These are phyloP conservation scores for Typha latifolia DNA, from an alignment of 176 grass and related monocot genomes.

Conservation along the genomic window DNA sequence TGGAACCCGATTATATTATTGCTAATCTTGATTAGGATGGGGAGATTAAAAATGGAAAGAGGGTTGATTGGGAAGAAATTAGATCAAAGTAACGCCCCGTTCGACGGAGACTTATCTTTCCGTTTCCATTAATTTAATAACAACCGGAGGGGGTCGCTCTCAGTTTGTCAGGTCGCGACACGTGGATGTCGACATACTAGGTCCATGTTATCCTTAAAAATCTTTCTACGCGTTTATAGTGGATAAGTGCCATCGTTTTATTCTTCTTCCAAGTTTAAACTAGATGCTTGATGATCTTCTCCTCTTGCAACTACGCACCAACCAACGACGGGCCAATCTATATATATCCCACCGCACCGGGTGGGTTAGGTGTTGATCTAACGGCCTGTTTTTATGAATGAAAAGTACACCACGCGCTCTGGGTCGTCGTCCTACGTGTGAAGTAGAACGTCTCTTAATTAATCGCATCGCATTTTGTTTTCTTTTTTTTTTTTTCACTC, in stretches of 20 bases:
- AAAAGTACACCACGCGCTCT: too few species aligned
- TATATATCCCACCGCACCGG: too few species aligned
- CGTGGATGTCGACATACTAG: slow-evolving; percentile 21
- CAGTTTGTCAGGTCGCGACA: slow-evolving; percentile 1
- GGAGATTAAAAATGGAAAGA: not conserved
- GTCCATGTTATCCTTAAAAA: not conserved
- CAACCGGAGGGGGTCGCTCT: not conserved
- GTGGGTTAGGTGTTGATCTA: too few species aligned
- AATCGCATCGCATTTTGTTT: too few species aligned
- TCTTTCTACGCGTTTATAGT: not conserved
- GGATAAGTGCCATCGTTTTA: not conserved
- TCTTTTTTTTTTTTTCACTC: too few species aligned
- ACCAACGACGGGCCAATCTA: too few species aligned
- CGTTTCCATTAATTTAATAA: not conserved
- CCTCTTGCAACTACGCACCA: not conserved
- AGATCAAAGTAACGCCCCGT: not conserved
- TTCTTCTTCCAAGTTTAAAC: too few species aligned
- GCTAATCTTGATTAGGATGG: slow-evolving; percentile 14
- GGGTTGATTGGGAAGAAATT: slow-evolving; percentile 10
- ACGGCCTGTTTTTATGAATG: too few species aligned
- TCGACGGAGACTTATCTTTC: not conserved
- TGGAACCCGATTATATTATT: slow-evolving; percentile 1
- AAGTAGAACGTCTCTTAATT: too few species aligned
- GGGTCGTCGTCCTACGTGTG: too few species aligned
- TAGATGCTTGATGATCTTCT: too few species aligned